Evolutionary conservation across 768 basidiomycete species (phyloP), one percentile per base, ranked within the genome.

Genomic region (Tremella yokohamensis): DNA sequence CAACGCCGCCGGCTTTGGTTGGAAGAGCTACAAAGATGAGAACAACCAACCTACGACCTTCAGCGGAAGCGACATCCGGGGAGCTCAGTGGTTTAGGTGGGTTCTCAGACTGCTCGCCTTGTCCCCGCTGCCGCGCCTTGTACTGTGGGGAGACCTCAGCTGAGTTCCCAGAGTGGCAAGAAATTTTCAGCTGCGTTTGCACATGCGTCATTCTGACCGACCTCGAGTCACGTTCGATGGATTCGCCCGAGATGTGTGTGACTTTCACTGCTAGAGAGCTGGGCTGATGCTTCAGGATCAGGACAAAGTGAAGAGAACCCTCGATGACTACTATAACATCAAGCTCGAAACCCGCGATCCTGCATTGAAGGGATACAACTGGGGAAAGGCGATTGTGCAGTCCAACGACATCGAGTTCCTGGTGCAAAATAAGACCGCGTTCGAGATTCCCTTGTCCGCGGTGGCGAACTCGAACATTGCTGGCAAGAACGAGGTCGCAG

Each of bases 381-480:
- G 96, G 96, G 96, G 96, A 3, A 83, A 87, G 26, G 89, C 90
- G 1, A 90, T 94, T 70, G 89, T 98, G 62, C 88, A 90, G 82
- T 90, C 90, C 40, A 84, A 88, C 75, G 92, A 99, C 53, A 81
- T 99, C 26, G 88, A 88, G 4, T 99, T 99, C 77, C 79, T 88
- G 39, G 86, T 97, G 3, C 87, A 88, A 2, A 89, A 89, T 55
- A 89, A 87, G 77, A 85, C 86, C 0, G 82, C 89, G 0, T 98
- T 99, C 72, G 90, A 93, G 66, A 81, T 99, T 7, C 92, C 96
- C 3, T 80, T 98, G 34, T 79, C 82, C 34, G 79, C 86, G 61
- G 91, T 98, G 48, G 88, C 89, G 65, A 99, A 99, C 77, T 96
- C 96, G 47, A 97, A 97, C 78, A 97, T 98, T 67, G 90, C 91